phyloP scores from a whole-genome alignment of 495 filamentous ascomycete species.

The Thermochaetoides thermophila region DNA sequence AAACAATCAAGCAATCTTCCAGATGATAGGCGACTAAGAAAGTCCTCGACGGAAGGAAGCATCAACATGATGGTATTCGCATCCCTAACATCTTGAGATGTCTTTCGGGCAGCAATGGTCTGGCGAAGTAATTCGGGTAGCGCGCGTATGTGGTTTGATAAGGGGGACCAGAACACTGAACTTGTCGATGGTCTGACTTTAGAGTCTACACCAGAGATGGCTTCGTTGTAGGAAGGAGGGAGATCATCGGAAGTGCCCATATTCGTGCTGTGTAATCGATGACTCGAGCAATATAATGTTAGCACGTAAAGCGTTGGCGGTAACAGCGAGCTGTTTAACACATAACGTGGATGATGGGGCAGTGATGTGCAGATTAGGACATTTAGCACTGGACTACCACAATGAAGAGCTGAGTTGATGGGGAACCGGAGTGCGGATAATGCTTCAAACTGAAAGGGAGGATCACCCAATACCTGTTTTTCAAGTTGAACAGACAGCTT shows the following conservation, averaged over 20 bases:
- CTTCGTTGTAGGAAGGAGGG: slow-evolving; percentile 24
- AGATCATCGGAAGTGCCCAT: slow-evolving; percentile 12
- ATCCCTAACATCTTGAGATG: slow-evolving; percentile 17
- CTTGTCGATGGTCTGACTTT: no score
- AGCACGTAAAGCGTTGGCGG: neutral
- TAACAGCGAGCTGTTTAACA: neutral
- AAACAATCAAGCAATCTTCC: slow-evolving; percentile 5
- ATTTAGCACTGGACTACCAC: no score
- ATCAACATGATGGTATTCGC: slow-evolving; percentile 21
- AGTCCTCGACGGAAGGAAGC: slow-evolving; percentile 23
- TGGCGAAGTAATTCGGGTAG: slow-evolving; percentile 24
- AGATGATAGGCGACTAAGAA: slow-evolving; percentile 18
- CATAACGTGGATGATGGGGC: neutral
- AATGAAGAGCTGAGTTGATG: neutral
- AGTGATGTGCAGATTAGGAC: neutral
- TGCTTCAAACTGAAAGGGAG: no score
- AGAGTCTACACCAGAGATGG: no score
- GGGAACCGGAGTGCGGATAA: neutral
- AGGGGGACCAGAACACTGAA: slow-evolving; percentile 16
- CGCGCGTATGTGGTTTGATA: slow-evolving; percentile 24
- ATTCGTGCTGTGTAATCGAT: neutral
- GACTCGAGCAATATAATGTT: neutral
- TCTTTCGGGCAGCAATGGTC: slow-evolving; percentile 15
- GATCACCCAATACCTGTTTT: no score
- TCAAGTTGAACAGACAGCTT: no score